Evolutionary conservation across 2,329 filamentous ascomycete genomes (phyloP).

Genomic region (Dactylellina drechsleri): DNA sequence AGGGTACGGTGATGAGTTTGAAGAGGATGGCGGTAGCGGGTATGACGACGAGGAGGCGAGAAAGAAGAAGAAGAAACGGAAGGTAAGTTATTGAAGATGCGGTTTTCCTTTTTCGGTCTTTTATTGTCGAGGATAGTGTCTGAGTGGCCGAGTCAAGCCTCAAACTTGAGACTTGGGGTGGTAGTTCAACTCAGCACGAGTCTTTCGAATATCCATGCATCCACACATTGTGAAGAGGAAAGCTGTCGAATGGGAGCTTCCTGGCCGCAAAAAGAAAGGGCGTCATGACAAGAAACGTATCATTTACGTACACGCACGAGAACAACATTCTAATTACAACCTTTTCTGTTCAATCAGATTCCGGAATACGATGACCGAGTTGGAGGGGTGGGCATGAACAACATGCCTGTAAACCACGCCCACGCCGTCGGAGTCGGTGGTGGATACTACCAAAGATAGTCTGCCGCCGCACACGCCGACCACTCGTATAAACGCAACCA

Average conservation of each 20-base stretch:
- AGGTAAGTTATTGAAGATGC: slow-evolving; percentile 39
- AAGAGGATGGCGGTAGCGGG: slow-evolving; percentile 63
- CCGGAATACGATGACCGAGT: slow-evolving; percentile 53
- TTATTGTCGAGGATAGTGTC: slow-evolving; percentile 50
- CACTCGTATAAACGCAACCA: not conserved
- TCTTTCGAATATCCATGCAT: slow-evolving; percentile 13
- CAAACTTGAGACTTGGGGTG: slow-evolving; percentile 32
- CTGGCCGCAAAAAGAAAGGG: slow-evolving; percentile 14
- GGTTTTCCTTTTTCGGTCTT: slow-evolving; percentile 18
- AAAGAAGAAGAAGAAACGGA: slow-evolving; percentile 56
- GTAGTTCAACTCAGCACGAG: slow-evolving; percentile 33
- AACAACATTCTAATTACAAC: slow-evolving; percentile 1
- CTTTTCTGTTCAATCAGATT: slow-evolving; percentile 44
- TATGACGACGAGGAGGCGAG: slow-evolving; percentile 62
- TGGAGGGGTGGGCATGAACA: slow-evolving; percentile 51
- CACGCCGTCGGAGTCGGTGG: slow-evolving; percentile 52
- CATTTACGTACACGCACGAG: not conserved
- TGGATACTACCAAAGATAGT: slow-evolving; percentile 52
- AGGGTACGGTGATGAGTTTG: slow-evolving; percentile 64
- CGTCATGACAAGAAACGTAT: not conserved
- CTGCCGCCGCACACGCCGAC: not conserved
- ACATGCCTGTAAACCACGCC: slow-evolving; percentile 50
- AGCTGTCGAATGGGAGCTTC: slow-evolving; percentile 25
- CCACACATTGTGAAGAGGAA: slow-evolving; percentile 21
- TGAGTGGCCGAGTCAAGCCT: slow-evolving; percentile 52